phyloP scores from a whole-genome alignment of 208 protist genomes.

The Trypanosoma mega region DNA sequence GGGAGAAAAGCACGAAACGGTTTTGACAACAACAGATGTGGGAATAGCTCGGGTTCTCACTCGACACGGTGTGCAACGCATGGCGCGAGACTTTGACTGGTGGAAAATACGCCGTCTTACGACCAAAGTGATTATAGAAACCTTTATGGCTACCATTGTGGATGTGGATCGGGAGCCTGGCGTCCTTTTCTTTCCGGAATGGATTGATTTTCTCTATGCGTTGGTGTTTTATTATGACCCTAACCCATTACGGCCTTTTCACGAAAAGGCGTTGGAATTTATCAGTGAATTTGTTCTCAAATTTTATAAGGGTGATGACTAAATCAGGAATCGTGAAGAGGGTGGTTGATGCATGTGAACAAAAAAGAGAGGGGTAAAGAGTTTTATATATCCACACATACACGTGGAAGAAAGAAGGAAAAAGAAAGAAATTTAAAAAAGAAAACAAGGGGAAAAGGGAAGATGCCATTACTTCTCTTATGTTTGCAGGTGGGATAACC shows the following conservation, averaged over 20 bases:
- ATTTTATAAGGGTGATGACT: conserved; percentile 13
- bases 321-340: too few species aligned
- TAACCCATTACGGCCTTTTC: conserved; percentile 48
- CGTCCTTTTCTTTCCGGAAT: conserved; percentile 71
- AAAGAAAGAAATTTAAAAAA: not conserved
- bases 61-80: conserved; percentile 29
- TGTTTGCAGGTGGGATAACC: too few species aligned
- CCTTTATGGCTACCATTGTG: conserved; percentile 36
- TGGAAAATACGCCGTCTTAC: conserved; percentile 26
- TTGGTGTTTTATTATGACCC: conserved; percentile 40
- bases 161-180: conserved; percentile 47
- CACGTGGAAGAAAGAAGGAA: not conserved
- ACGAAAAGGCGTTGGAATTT: conserved; percentile 56
- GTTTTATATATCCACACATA: conserved; percentile 1
- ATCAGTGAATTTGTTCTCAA: conserved; percentile 43
- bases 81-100: conserved; percentile 65
- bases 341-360: too few species aligned
- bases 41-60: conserved; percentile 71
- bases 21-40: conserved; percentile 32
- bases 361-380: not conserved
- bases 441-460: too few species aligned
- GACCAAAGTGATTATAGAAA: conserved; percentile 28
- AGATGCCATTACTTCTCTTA: too few species aligned
- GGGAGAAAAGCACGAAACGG: not conserved
- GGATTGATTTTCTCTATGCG: conserved; percentile 61